These are phyloP conservation scores for Emiliania huxleyi DNA, from an alignment of 78 protist genomes.

Conservation along the genomic window DNA sequence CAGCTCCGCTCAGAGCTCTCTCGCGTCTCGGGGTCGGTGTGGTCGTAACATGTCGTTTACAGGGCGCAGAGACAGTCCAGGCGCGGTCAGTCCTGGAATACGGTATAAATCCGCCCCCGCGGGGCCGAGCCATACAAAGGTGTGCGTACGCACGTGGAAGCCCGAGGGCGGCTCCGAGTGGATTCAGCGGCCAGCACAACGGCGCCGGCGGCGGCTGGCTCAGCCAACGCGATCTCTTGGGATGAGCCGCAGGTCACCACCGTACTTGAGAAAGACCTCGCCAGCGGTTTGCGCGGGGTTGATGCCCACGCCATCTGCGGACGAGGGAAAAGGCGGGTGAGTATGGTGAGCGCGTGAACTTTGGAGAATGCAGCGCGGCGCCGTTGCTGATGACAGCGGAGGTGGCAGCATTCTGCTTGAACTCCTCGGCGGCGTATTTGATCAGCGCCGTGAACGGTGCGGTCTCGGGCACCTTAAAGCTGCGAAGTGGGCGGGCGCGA, in stretches of 20 bases:
- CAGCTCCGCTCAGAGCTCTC: too few species aligned
- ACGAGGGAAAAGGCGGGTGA: neutral
- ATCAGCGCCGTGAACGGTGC: constrained; percentile 91
- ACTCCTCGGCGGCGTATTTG: constrained; percentile 86
- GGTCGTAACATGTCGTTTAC: too few species aligned
- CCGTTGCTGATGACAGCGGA: constrained; percentile 80
- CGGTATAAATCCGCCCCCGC: too few species aligned
- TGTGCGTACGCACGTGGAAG: too few species aligned
- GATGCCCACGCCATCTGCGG: constrained; percentile 85
- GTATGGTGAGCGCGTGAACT: too few species aligned
- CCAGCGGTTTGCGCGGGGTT: constrained; percentile 87
- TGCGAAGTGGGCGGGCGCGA: neutral
- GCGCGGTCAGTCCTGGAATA: too few species aligned
- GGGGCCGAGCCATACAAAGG: too few species aligned
- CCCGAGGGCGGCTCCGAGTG: too few species aligned
- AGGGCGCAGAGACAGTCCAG: too few species aligned
- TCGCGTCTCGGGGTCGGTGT: too few species aligned
- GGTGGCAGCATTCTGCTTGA: constrained; percentile 65
- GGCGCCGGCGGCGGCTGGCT: too few species aligned
- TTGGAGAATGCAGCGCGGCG: neutral
- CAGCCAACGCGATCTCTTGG: constrained; percentile 86
- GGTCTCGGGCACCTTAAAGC: constrained; percentile 79
- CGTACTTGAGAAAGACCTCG: constrained; percentile 83
- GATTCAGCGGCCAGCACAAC: too few species aligned
- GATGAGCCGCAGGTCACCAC: constrained; percentile 78